Evolutionary conservation across 768 basidiomycete genomes (phyloP), one percentile per base, ranked within the genome.

Genomic region (Kwoniella bestiolae): DNA sequence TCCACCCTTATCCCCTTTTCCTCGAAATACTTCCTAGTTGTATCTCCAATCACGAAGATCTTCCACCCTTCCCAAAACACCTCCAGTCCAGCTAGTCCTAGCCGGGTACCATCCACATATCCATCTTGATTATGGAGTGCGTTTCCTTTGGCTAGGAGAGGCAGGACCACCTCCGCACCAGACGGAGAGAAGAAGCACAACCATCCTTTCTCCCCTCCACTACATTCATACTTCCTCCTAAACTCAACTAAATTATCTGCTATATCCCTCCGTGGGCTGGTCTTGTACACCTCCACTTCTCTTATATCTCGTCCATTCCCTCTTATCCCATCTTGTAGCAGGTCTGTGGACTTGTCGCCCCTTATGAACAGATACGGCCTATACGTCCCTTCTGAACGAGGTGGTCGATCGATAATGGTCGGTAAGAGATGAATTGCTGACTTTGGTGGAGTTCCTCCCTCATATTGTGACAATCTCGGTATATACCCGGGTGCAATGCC

Each of bases 181-280:
- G 56, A 58, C 18, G 63, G 63, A 11, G 63, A 65, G 25, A 57
- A 65, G 56, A 65, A 65, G 3, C 44, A 47, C 29, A 65, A 35
- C 63, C 63, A 65, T 51, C 63, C 63, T 31, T 63, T 63, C 45
- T 14, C 41, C 31, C 35, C 23, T 7, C 35, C 58, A 5, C 18
- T 25, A 49, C 44, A 12, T 60, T n/a, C 28, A 50, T 26, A 4
- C 49, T n/a, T n/a, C n/a, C n/a, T n/a, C n/a, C n/a, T 49, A 38
- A 56, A 31, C 3, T 49, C 28, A 2, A 50, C 9, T 9, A 64
- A 21, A n/a, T 51, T 64, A 5, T 56, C 26, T 5, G 0, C 1
- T 2, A 64, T 46, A 56, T 64, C 63, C 5, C 5, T 5, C 14
- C 46, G 47, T 4, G 47, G 41, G 4, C 29, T 26, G 7, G 56